Percentiles rank a stretch among this genome's conserved stretches.
Evolutionary conservation across 2,329 filamentous ascomycete species (phyloP).

Genomic region (Ophiognomonia clavigignenti-juglandacearum): DNA sequence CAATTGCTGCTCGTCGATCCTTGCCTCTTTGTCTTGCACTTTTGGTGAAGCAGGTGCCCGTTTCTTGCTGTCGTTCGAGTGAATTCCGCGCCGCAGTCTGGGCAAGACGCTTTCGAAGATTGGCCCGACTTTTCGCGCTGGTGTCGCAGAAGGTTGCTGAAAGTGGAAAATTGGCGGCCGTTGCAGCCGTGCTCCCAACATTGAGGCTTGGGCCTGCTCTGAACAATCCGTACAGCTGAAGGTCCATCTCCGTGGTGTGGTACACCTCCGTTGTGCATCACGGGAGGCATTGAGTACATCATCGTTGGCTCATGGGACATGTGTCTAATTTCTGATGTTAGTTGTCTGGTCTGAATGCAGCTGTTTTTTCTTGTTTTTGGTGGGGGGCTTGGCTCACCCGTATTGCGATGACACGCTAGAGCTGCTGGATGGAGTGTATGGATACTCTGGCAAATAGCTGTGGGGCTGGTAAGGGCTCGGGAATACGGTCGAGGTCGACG

Average conservation of each 20-base stretch:
- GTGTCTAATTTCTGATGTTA: slow-evolving; percentile 18
- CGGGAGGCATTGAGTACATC: slow-evolving; percentile 27
- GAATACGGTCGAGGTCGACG: slow-evolving; percentile 29
- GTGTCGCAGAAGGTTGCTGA: slow-evolving; percentile 89
- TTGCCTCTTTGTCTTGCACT: slow-evolving; percentile 66
- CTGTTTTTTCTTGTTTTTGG: neutral
- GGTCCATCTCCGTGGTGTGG: slow-evolving; percentile 30
- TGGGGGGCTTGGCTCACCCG: slow-evolving; percentile 23
- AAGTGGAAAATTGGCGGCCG: slow-evolving; percentile 90
- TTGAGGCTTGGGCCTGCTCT: slow-evolving; percentile 83
- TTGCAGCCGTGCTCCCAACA: slow-evolving; percentile 98
- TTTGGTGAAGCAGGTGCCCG: slow-evolving; percentile 79
- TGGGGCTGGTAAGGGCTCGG: slow-evolving; percentile 29
- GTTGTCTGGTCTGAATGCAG: slow-evolving; percentile 17
- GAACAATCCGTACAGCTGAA: slow-evolving; percentile 62
- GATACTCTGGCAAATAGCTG: slow-evolving; percentile 28
- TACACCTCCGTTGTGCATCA: slow-evolving; percentile 19
- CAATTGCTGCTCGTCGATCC: slow-evolving; percentile 38
- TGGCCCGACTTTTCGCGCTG: slow-evolving; percentile 93
- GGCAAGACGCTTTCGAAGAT: slow-evolving; percentile 81
- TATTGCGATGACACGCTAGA: slow-evolving; percentile 26
- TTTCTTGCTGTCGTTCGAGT: slow-evolving; percentile 85
- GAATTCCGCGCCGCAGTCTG: slow-evolving; percentile 88
- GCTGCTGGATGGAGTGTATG: slow-evolving; percentile 22
- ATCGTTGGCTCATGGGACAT: slow-evolving; percentile 18